Conservation (phyloP, 2,329 filamentous ascomycete genomes). For the Cercospora zeina region DNA sequence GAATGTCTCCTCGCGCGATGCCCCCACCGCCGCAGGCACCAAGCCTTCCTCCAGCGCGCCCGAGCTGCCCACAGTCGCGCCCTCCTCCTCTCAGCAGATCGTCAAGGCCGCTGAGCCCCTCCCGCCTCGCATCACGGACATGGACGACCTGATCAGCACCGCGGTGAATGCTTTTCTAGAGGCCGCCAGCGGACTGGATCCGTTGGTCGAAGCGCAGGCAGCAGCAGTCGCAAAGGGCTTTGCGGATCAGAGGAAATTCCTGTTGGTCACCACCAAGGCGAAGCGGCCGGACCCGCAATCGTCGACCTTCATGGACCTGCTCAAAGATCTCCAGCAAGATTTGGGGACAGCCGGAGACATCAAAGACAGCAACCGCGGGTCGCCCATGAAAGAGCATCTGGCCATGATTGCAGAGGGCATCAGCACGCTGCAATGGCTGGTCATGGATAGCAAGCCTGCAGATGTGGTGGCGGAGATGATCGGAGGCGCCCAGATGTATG, state of each 20-base stretch:
- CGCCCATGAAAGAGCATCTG: slow-evolving; percentile 75
- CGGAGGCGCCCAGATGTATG: slow-evolving; percentile 85
- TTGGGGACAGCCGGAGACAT: slow-evolving; percentile 77
- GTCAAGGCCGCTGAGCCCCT: slow-evolving; percentile 51
- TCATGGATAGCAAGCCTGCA: slow-evolving; percentile 75
- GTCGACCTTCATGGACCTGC: slow-evolving; percentile 68
- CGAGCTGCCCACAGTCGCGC: slow-evolving; percentile 30
- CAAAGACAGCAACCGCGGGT: slow-evolving; percentile 76
- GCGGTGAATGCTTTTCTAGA: slow-evolving; percentile 77
- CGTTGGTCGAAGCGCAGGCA: slow-evolving; percentile 66
- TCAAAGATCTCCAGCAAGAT: slow-evolving; percentile 83
- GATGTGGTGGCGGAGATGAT: slow-evolving; percentile 84
- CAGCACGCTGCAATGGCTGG: slow-evolving; percentile 86
- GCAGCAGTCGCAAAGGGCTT: slow-evolving; percentile 65
- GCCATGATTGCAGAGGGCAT: slow-evolving; percentile 88
- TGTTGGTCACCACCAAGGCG: slow-evolving; percentile 83
- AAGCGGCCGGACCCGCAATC: slow-evolving; percentile 83
- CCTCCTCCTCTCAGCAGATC: slow-evolving; percentile 34
- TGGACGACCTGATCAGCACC: slow-evolving; percentile 73
- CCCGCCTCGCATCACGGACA: slow-evolving; percentile 80
- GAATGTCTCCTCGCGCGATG: slow-evolving; percentile 21
- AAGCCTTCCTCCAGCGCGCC: slow-evolving; percentile 40
- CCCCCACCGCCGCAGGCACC: slow-evolving; percentile 20
- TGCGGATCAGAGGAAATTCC: slow-evolving; percentile 79
- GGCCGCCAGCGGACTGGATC: slow-evolving; percentile 75